Conservation (phyloP, 148 eudicot species). For the Chenopodium berlandieri region DNA sequence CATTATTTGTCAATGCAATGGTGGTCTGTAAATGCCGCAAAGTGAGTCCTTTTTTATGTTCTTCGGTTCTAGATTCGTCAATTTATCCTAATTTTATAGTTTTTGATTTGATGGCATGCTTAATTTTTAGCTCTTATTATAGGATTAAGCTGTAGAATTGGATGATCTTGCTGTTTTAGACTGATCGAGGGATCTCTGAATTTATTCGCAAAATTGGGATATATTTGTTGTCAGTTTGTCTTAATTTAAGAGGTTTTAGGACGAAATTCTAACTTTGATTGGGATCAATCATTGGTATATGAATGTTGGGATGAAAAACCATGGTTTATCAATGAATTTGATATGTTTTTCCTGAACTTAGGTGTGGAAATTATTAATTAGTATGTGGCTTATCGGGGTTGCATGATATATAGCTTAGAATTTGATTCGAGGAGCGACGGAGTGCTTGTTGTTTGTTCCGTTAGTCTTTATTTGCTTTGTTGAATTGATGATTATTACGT, state of each 20-base stretch:
- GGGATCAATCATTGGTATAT: not conserved
- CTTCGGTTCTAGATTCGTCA: not conserved
- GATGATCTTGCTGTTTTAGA: constrained; percentile 24
- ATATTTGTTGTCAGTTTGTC: not conserved
- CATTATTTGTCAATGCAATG: constrained; percentile 50
- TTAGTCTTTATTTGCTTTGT: not conserved
- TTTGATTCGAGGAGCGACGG: not conserved
- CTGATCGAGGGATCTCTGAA: constrained; percentile 13
- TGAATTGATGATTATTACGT: not conserved
- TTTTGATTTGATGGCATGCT: constrained; percentile 4
- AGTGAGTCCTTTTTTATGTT: constrained; percentile 37
- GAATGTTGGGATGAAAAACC: not conserved
- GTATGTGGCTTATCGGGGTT: not conserved
- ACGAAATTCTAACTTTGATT: not conserved
- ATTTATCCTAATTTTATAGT: not conserved
- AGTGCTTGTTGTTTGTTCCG: not conserved
- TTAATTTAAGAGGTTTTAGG: not conserved
- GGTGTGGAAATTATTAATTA: not conserved
- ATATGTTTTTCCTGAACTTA: not conserved
- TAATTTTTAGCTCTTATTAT: not conserved
- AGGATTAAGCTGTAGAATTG: not conserved
- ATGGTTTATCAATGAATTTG: no score
- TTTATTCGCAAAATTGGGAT: not conserved
- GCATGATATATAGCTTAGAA: not conserved
- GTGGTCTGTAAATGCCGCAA: constrained; percentile 99